Conservation (phyloP, 495 filamentous ascomycete genomes). For the Penicillium mononematosum region DNA sequence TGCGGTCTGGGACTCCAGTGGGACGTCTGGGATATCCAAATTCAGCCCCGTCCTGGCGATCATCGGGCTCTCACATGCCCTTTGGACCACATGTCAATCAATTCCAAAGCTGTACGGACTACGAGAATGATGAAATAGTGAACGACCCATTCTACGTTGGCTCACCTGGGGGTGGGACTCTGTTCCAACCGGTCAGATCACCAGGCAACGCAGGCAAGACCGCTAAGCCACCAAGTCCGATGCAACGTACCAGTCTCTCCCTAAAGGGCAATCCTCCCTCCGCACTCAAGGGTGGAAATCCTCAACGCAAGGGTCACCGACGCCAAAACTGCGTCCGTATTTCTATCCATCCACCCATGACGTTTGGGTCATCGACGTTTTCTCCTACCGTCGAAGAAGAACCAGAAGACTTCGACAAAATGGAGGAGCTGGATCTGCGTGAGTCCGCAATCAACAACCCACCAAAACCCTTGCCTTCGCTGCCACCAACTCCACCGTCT, state of each 20-base stretch:
- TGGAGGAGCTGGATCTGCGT: constrained; percentile 31
- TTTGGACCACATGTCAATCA: constrained; percentile 31
- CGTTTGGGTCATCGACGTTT: constrained; percentile 37
- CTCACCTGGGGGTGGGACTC: constrained; percentile 18
- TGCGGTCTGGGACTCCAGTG: constrained; percentile 18
- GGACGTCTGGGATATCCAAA: constrained; percentile 12
- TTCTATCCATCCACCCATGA: constrained; percentile 45
- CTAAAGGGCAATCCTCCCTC: constrained; percentile 33
- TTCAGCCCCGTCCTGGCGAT: constrained; percentile 13
- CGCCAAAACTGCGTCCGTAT: constrained; percentile 52
- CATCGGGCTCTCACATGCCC: constrained; percentile 20
- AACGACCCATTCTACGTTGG: constrained; percentile 36
- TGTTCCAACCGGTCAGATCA: constrained; percentile 23
- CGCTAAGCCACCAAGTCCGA: constrained; percentile 22
- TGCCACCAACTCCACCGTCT: constrained; percentile 22
- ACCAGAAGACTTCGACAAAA: constrained; percentile 32
- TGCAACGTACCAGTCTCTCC: constrained; percentile 27
- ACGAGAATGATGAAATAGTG: constrained; percentile 24
- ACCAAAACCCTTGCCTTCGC: constrained; percentile 8
- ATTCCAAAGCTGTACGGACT: constrained; percentile 30
- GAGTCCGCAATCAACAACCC: constrained; percentile 25
- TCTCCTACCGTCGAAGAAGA: constrained; percentile 44
- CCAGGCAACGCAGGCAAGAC: constrained; percentile 16
- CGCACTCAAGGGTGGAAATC: constrained; percentile 39
- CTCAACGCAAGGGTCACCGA: constrained; percentile 43